Evolutionary conservation across 179 eudicot genomes (phyloP).

Genomic region (Beta macrorhiza): DNA sequence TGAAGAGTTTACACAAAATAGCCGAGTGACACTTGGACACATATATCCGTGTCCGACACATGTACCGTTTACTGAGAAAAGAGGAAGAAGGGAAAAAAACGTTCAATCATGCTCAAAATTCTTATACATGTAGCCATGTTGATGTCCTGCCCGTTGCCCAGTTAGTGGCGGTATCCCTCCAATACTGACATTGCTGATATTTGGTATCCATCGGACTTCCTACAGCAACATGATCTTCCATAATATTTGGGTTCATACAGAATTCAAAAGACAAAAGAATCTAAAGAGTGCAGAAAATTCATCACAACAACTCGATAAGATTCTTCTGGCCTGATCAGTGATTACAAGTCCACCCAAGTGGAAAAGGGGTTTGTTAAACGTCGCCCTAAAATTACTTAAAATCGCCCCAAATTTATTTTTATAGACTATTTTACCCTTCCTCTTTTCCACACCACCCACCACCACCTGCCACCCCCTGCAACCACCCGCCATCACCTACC

Average conservation of each 20-base stretch:
- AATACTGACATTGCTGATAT: not conserved
- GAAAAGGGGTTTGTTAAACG: not conserved
- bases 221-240: conserved; percentile 9
- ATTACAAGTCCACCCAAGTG: not conserved
- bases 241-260: not conserved
- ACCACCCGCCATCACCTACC: too few relatives aligned
- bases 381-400: too few relatives aligned
- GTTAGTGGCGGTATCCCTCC: not conserved
- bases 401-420: too few relatives aligned
- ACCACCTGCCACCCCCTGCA: too few relatives aligned
- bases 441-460: too few relatives aligned
- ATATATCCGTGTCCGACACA: too few relatives aligned
- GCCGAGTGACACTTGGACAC: too few relatives aligned
- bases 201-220: conserved; percentile 1
- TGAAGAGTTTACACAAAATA: too few relatives aligned
- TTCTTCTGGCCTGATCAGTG: not conserved
- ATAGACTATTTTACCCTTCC: too few relatives aligned
- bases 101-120: not conserved
- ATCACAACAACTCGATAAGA: not conserved
- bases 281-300: not conserved
- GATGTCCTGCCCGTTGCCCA: conserved; percentile 9
- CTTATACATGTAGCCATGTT: not conserved
- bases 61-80: not conserved
- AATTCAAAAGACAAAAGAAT: not conserved
- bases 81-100: not conserved